phyloP scores from a whole-genome alignment of 768 basidiomycete species.

The Roridomyces roridus region DNA sequence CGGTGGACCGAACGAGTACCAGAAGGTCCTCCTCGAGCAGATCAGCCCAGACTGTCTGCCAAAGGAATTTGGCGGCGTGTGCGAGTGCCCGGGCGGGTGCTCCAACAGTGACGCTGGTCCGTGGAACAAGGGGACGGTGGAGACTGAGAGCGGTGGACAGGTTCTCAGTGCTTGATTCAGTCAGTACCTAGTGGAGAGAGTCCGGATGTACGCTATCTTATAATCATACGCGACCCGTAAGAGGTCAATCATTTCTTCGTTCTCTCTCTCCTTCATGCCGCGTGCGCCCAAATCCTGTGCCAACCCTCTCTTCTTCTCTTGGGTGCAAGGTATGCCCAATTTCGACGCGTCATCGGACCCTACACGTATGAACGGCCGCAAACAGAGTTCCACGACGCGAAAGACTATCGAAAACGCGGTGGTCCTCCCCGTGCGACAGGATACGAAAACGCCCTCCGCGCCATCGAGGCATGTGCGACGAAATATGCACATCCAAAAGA shows the following conservation, averaged over 20 bases:
- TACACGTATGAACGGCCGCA: not conserved
- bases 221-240: too few species aligned
- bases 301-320: constrained; percentile 3
- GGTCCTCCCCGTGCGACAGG: constrained; percentile 11
- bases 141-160: not conserved
- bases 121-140: constrained; percentile 17
- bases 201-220: too few species aligned
- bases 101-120: constrained; percentile 57
- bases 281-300: constrained; percentile 15
- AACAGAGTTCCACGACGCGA: constrained; percentile 7
- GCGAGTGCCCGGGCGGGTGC: constrained; percentile 76
- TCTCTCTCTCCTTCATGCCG: constrained; percentile 3
- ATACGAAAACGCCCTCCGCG: constrained; percentile 11
- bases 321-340: constrained; percentile 1
- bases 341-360: not conserved
- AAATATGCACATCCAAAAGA: constrained; percentile 15
- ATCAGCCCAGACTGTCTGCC: constrained; percentile 86
- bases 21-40: constrained; percentile 78
- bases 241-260: too few species aligned
- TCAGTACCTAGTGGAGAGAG: too few species aligned
- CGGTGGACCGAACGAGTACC: constrained; percentile 59
- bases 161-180: too few species aligned
- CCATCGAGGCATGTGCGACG: constrained; percentile 11
- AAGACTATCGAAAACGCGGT: constrained; percentile 13
- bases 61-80: constrained; percentile 82